Conservation (phyloP, 169 alveolate genomes). For the Plasmodium vivax region DNA sequence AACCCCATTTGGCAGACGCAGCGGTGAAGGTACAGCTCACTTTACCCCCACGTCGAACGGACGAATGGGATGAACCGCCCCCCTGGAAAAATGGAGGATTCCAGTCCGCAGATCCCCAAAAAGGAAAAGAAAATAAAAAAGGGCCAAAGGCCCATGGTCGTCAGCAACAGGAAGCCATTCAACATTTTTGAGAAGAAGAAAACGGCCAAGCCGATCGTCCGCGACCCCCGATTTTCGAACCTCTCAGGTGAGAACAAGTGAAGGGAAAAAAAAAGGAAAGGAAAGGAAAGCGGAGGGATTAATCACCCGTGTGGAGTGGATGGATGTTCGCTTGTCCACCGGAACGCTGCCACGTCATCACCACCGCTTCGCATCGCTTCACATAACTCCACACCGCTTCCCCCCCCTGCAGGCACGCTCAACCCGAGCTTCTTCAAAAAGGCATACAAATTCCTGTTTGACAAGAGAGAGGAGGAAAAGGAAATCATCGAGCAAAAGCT, state of each 20-base stretch:
- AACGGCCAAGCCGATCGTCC: conserved; percentile 25
- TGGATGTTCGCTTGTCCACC: background rate
- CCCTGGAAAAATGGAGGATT: conserved; percentile 3
- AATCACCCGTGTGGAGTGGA: background rate
- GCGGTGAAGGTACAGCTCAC: background rate
- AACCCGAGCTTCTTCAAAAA: conserved; percentile 56
- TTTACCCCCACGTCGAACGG: background rate
- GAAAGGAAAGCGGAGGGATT: background rate
- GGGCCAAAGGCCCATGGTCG: conserved; percentile 42
- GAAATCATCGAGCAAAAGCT: conserved; percentile 22
- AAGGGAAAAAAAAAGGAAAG: background rate
- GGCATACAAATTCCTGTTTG: conserved; percentile 48
- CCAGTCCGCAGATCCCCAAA: background rate
- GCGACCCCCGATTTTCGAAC: conserved; percentile 61
- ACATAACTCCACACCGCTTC: background rate
- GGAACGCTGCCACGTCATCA: background rate
- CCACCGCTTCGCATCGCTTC: background rate
- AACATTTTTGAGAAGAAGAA: conserved; percentile 45
- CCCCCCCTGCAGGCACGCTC: conserved; percentile 14
- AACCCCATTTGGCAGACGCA: background rate
- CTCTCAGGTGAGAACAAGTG: conserved; percentile 25
- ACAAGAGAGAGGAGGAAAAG: conserved; percentile 48
- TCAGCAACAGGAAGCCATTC: conserved; percentile 58
- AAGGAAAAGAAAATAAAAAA: conserved; percentile 51
- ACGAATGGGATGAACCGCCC: background rate